Percentiles rank a stretch among this genome's conserved stretches.
phyloP scores from a whole-genome alignment of 2,329 filamentous ascomycete genomes.

The Alternaria consortialis region DNA sequence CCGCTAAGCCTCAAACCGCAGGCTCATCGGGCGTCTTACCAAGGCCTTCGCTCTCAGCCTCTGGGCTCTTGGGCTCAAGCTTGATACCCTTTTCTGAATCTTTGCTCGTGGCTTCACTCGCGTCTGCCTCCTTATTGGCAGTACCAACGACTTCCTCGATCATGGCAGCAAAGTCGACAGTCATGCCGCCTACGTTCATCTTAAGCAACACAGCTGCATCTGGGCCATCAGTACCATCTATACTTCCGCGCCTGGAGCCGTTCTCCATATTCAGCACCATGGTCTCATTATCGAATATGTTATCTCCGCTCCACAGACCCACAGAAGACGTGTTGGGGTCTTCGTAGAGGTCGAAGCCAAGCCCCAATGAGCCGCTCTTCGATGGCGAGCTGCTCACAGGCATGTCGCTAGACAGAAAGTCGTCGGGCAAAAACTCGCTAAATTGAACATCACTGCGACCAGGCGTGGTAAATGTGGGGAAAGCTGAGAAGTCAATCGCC shows the following conservation, averaged over 20 bases:
- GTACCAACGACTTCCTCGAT: conserved; percentile 49
- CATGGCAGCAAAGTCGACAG: conserved; percentile 48
- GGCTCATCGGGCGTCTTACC: conserved; percentile 27
- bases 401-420: conserved; percentile 50
- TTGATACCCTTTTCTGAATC: conserved; percentile 5
- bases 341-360: conserved; percentile 50
- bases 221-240: conserved; percentile 14
- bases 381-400: conserved; percentile 49
- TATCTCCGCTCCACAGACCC: conserved; percentile 46
- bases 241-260: conserved; percentile 13
- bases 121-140: conserved; percentile 24
- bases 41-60: conserved; percentile 20
- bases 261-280: conserved; percentile 32
- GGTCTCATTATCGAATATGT: conserved; percentile 46
- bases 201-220: conserved; percentile 31
- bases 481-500: conserved; percentile 47
- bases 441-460: conserved; percentile 37
- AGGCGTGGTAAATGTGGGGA: conserved; percentile 43
- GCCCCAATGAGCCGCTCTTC: conserved; percentile 27
- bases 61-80: conserved; percentile 13
- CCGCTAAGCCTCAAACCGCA: conserved; percentile 1
- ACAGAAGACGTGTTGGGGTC: conserved; percentile 48
- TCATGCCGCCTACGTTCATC: conserved; percentile 41
- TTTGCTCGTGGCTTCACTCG: background rate
- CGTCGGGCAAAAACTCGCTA: conserved; percentile 40